phyloP scores from a whole-genome alignment of 2,329 filamentous ascomycete genomes.

The Aspergillus pseudotamarii region DNA sequence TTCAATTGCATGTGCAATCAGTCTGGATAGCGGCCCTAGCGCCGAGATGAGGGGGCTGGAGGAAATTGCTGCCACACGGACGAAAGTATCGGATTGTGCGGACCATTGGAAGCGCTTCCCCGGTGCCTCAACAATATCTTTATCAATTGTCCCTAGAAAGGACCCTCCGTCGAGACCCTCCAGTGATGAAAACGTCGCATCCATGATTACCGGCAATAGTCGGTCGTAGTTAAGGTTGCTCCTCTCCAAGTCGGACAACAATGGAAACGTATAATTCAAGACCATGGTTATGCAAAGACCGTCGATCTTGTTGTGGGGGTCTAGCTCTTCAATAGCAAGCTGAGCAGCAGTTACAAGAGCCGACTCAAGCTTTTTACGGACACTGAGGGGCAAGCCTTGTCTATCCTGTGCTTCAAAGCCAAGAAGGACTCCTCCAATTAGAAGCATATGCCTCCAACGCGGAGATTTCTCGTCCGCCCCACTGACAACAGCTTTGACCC shows the following conservation, averaged over 20 bases:
- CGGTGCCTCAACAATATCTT: constrained; percentile 63
- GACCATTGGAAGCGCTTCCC: constrained; percentile 67
- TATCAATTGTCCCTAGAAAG: constrained; percentile 70
- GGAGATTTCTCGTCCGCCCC: constrained; percentile 65
- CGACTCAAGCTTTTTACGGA: constrained; percentile 70
- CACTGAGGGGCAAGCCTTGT: constrained; percentile 62
- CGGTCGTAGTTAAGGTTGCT: constrained; percentile 66
- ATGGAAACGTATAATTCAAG: constrained; percentile 75
- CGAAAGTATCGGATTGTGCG: constrained; percentile 59
- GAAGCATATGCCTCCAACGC: constrained; percentile 82
- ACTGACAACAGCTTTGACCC: constrained; percentile 60
- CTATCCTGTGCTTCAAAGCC: constrained; percentile 70
- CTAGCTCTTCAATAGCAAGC: constrained; percentile 67
- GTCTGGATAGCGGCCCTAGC: constrained; percentile 64
- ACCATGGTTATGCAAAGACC: constrained; percentile 65
- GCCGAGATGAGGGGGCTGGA: constrained; percentile 61
- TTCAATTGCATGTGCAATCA: constrained; percentile 65
- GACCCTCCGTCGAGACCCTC: constrained; percentile 77
- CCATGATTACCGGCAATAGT: constrained; percentile 70
- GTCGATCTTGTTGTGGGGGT: constrained; percentile 54
- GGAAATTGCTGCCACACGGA: constrained; percentile 58
- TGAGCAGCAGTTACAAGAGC: constrained; percentile 76
- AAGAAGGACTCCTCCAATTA: constrained; percentile 76
- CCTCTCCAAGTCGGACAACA: constrained; percentile 65
- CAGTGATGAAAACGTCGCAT: constrained; percentile 67